Base-by-base conservation (phyloP, 495 filamentous ascomycete genomes). In the Daldinia loculata region DNA sequence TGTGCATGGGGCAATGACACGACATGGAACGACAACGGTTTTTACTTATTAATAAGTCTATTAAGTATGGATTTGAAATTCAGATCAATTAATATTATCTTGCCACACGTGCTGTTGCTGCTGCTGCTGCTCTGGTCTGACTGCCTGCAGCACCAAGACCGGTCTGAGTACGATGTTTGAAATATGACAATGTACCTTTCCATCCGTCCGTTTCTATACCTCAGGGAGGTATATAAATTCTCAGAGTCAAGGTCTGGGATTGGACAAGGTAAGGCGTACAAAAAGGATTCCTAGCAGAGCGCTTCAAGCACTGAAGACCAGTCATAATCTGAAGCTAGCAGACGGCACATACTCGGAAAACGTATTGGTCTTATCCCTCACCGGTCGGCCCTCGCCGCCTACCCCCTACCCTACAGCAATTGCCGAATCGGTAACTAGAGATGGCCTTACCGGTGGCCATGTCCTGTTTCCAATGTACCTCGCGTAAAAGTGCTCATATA, bases 361-460 rank as follows among this genome's bases (percentile, higher is more conserved):
- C 65, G 65, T 65, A 72, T 61, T 72, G 61, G 70, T 64, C 61
- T 72, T 72, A 69, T 72, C 65, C 70, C 59, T 68, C 70, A 72
- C 70, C 70, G 70, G 70, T 72, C 70, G 70, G 70, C 65, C 17
- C 69, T 71, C 70, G 61, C 70, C 70, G 56, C 65, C 53, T 62
- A 73, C 43, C 66, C 58, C 58, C 65, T 69, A 72, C 70, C 61
- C 36, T 72, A 56, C 48, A 56, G 56, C 56, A 70, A 74, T 70
- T 74, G 71, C 71, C 71, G 71, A 74, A 66, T 68, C 65, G 57
- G 65, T 68, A 61, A 60, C 60, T 55, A 60, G 39, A 61, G 51
- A 68, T 29, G 39, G 6, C 53, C 56, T 65, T 72, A 72, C 70
- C 70, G 65, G 70, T 72, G 41, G 19, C 70, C 39, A 43, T 52